Evolutionary conservation across 495 filamentous ascomycete species (phyloP), one percentile per base, ranked within the genome.

Genomic region (Jackrogersella multiformis): DNA sequence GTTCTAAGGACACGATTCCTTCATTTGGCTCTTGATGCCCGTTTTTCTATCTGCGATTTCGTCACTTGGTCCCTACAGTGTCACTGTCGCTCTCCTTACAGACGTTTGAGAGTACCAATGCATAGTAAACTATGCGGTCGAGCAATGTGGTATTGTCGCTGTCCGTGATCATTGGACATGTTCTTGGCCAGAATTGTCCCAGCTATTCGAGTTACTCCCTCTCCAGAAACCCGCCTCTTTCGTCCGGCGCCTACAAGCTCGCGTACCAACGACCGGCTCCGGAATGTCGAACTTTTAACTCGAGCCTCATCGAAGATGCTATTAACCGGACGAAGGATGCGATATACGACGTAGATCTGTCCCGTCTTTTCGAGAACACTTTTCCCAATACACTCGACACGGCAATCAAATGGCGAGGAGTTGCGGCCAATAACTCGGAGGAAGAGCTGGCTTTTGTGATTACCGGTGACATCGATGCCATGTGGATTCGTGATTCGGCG

Each of bases 401-500:
- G 16, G 84, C 85, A 26, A 78, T 89, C 52, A 85, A 81, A 71
- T 89, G 84, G 86, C 80, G 81, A 26, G 87, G 87, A 18, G 82
- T 80, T 56, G 84, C 86, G 18, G 49, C 71, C 5, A 76, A 61
- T 5, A 69, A 70, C 15, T 83, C 86, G 5, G 85, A 86, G 48
- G 85, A 88, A 64, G 87, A 90, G 73, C 75, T 89, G 41, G 84
- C 86, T 8, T 89, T 88, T 63, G 76, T 89, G 24, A 87, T 89
- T 65, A 89, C 87, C 10, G 86, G 87, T 23, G 86, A 88, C 68
- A 88, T 88, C 74, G 84, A 89, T 62, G 87, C 86, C 21, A 88
- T 89, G 85, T 88, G 87, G 86, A 78, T 89, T 68, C 82, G 87
- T 13, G 87, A 88, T 65, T 88, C 86, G 32, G 81, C 86, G 13